Evolutionary conservation across 164 flowering plant species (phyloP).

Genomic region (Litsea cubeba): DNA sequence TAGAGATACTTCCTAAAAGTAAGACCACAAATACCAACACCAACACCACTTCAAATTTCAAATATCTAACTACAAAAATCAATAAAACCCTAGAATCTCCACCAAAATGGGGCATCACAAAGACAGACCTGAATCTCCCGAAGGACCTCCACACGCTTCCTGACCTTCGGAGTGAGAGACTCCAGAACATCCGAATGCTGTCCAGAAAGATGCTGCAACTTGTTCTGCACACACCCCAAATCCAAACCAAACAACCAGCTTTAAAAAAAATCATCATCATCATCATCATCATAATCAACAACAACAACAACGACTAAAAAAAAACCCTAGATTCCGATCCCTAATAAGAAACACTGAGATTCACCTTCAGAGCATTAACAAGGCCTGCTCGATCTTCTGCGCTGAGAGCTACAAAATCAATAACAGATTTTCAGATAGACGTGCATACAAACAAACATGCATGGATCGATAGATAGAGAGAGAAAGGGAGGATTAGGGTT

Average conservation of each 20-base stretch:
- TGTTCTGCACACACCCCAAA: constrained; percentile 22
- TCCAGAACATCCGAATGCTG: constrained; percentile 41
- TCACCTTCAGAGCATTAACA: constrained; percentile 39
- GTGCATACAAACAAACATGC: no score
- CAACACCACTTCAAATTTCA: no score
- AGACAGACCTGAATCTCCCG: constrained; percentile 40
- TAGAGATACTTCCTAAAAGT: no score
- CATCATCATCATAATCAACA: no score
- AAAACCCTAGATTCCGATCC: neutral
- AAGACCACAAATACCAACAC: neutral
- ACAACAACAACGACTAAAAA: neutral
- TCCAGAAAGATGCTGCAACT: constrained; percentile 38
- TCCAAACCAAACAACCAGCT: neutral
- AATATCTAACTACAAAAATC: neutral
- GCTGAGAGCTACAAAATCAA: constrained; percentile 26
- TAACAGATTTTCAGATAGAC: neutral
- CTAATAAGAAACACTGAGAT: constrained; percentile 1
- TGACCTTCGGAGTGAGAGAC: constrained; percentile 33
- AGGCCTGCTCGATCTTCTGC: constrained; percentile 40
- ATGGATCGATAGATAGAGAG: neutral
- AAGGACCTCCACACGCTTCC: constrained; percentile 43
- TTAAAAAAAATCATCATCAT: neutral
- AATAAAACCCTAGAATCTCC: neutral
- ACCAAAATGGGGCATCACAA: no score
- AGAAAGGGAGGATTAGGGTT: neutral